Evolutionary conservation across 2,329 filamentous ascomycete genomes (phyloP).

Genomic region (Colletotrichum sp.): DNA sequence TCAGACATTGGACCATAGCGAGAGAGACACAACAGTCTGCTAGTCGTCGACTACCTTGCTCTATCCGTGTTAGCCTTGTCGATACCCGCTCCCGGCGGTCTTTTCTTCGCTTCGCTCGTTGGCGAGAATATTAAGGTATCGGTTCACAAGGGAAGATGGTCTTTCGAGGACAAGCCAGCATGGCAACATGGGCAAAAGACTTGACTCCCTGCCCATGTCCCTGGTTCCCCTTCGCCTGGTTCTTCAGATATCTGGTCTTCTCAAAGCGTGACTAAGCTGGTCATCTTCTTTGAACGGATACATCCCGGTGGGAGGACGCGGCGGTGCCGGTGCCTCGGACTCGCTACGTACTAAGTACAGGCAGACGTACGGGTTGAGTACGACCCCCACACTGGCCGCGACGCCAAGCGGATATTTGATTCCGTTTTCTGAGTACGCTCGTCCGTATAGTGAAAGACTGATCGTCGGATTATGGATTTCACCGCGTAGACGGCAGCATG

Average conservation of each 20-base stretch:
- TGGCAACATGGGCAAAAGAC: neutral
- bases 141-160: neutral
- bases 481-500: neutral
- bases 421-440: neutral
- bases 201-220: neutral
- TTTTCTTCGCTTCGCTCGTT: neutral
- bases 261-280: neutral
- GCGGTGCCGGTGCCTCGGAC: neutral
- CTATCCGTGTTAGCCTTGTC: neutral
- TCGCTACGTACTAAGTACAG: neutral
- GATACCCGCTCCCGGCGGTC: neutral
- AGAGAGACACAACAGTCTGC: neutral
- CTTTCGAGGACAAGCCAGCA: neutral
- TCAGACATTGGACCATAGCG: constrained; percentile 16
- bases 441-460: neutral
- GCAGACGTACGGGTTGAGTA: neutral
- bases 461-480: neutral
- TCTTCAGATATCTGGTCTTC: neutral
- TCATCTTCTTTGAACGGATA: neutral
- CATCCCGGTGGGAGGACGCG: neutral
- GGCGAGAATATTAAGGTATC: neutral
- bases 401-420: neutral
- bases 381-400: neutral
- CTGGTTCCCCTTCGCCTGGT: neutral
- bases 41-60: neutral